Evolutionary conservation across 495 filamentous ascomycete genomes (phyloP).

Genomic region (Tuber umbilicatum): DNA sequence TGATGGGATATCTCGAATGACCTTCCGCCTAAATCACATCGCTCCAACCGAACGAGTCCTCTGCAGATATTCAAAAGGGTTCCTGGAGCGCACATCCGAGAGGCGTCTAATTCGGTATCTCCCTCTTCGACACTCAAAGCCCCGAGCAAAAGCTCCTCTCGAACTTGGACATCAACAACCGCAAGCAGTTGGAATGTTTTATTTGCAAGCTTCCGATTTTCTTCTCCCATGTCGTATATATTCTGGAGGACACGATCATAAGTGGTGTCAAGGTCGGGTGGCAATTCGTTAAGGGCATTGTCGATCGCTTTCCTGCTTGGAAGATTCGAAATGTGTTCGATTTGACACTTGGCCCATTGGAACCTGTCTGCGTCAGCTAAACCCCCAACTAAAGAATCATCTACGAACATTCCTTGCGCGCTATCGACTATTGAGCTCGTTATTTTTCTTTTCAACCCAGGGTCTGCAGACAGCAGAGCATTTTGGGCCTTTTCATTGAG

Average conservation of each 20-base stretch:
- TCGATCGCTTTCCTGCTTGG: conserved; percentile 16
- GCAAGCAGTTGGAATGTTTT: conserved; percentile 11
- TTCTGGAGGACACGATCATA: conserved; percentile 41
- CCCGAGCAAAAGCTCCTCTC: conserved; percentile 22
- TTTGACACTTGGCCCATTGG: not conserved
- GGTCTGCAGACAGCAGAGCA: not conserved
- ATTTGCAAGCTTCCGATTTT: conserved; percentile 6
- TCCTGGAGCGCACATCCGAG: conserved; percentile 4
- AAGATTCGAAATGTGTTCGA: not conserved
- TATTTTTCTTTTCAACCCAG: not conserved
- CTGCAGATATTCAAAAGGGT: conserved; percentile 12
- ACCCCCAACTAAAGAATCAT: not conserved
- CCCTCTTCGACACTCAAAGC: conserved; percentile 17
- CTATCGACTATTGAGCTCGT: not conserved
- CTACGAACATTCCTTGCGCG: not conserved
- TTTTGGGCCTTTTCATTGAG: not conserved
- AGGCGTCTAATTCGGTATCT: conserved; percentile 7
- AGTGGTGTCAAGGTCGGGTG: conserved; percentile 41
- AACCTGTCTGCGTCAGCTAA: not conserved
- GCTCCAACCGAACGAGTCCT: conserved; percentile 13
- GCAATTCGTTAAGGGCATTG: conserved; percentile 37
- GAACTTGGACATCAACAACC: conserved; percentile 11
- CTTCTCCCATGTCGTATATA: conserved; percentile 30
- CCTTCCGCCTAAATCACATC: not conserved
- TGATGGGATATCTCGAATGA: conserved; percentile 30